A percentile compares a stretch with the other conserved stretches of the same genome.
Evolutionary conservation across 2,329 filamentous ascomycete species (phyloP).

Genomic region (Epichloe brachyelytri): DNA sequence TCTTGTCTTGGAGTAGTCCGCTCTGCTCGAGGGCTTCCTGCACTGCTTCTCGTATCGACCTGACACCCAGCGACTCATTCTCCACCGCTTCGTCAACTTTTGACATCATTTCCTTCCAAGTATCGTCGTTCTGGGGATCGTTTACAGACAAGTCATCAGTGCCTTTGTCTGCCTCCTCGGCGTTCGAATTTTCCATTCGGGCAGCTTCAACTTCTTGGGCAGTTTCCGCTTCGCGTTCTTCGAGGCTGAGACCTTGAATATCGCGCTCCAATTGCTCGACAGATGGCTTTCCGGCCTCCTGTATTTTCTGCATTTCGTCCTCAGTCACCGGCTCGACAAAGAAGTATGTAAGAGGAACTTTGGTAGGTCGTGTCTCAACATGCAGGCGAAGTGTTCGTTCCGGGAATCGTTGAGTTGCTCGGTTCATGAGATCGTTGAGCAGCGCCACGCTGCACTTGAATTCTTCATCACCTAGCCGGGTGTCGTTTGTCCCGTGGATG

Average conservation of each 20-base stretch:
- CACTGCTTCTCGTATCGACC: conserved; percentile 39
- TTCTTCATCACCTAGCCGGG: conserved; percentile 62
- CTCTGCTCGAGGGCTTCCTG: conserved; percentile 42
- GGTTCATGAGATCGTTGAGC: conserved; percentile 67
- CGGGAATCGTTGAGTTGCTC: conserved; percentile 63
- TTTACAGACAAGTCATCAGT: conserved; percentile 9
- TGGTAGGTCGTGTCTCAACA: conserved; percentile 58
- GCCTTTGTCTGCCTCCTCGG: conserved; percentile 12
- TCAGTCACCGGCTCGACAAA: conserved; percentile 76
- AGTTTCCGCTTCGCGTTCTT: conserved; percentile 16
- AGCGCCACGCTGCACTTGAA: conserved; percentile 71
- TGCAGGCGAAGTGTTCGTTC: conserved; percentile 64
- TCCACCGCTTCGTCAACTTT: conserved; percentile 45
- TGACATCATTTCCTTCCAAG: conserved; percentile 42
- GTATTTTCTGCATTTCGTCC: conserved; percentile 59
- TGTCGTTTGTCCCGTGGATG: conserved; percentile 65
- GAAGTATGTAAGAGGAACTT: conserved; percentile 64
- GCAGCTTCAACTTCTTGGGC: conserved; percentile 7
- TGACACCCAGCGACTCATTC: conserved; percentile 40
- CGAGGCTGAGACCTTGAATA: conserved; percentile 38
- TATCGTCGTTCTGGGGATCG: conserved; percentile 20
- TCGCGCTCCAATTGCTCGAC: conserved; percentile 56
- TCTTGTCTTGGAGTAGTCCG: conserved; percentile 34
- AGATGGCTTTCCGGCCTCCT: conserved; percentile 49
- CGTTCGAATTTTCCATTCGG: conserved; percentile 9